phyloP scores from a whole-genome alignment of 768 basidiomycete species.

The Clitopilus hobsonii region DNA sequence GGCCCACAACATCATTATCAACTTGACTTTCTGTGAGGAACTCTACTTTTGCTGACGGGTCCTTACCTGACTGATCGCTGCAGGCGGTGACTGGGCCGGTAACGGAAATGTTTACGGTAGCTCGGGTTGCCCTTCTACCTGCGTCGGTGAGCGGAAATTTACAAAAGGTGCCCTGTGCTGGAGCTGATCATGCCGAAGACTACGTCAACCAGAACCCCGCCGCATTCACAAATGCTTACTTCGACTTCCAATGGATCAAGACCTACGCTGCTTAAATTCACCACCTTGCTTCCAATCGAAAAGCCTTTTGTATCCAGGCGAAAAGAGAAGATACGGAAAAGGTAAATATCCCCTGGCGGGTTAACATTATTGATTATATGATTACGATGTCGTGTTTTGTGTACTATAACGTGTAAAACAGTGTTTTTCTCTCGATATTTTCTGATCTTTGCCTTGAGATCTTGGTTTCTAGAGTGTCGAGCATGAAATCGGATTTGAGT shows the following conservation, averaged over 20 bases:
- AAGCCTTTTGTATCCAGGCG: too few species aligned
- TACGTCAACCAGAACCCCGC: constrained; percentile 64
- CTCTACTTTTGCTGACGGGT: too few species aligned
- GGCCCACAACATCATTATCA: constrained; percentile 61
- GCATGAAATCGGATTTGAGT: too few species aligned
- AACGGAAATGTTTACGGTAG: constrained; percentile 33
- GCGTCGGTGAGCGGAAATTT: constrained; percentile 36
- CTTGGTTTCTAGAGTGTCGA: too few species aligned
- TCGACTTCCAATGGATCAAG: constrained; percentile 60
- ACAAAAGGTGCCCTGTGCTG: background rate
- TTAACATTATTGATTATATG: too few species aligned
- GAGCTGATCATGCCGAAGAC: constrained; percentile 30
- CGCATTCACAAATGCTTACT: constrained; percentile 67
- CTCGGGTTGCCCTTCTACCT: constrained; percentile 51
- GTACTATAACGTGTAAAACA: too few species aligned
- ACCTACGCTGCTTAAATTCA: constrained; percentile 19
- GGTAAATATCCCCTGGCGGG: too few species aligned
- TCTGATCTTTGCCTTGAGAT: too few species aligned
- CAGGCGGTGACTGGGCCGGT: constrained; percentile 61
- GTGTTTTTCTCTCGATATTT: too few species aligned
- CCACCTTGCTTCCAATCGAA: background rate
- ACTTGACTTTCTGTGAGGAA: constrained; percentile 60
- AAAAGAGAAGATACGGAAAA: too few species aligned
- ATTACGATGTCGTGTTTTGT: too few species aligned
- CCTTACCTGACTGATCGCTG: background rate